Conservation (phyloP, 257 asterid species). For the Paulownia fortunei region DNA sequence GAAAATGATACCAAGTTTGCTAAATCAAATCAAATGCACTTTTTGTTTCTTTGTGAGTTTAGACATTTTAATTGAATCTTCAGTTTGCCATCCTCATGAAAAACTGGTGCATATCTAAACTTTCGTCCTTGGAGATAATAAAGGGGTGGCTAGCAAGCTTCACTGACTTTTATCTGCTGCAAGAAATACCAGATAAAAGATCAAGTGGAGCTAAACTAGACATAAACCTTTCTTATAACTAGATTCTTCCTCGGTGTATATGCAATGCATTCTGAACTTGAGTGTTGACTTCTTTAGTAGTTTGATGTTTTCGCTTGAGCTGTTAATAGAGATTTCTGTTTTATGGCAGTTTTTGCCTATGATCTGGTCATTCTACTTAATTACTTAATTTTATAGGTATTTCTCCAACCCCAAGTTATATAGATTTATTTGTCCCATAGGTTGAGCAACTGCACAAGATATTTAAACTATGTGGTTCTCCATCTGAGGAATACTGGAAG, state of each 20-base stretch:
- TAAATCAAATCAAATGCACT: neutral
- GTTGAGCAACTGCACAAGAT: slow-evolving; percentile 96
- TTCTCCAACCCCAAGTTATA: neutral
- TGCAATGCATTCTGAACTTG: neutral
- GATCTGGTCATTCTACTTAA: neutral
- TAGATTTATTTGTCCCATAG: slow-evolving; percentile 34
- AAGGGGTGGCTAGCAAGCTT: neutral
- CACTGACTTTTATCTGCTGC: neutral
- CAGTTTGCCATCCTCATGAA: neutral
- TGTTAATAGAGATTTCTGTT: neutral
- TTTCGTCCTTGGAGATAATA: neutral
- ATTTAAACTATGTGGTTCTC: slow-evolving; percentile 93
- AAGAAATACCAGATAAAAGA: neutral
- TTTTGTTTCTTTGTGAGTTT: neutral
- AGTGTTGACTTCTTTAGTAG: neutral
- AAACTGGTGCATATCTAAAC: neutral
- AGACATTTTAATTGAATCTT: no score
- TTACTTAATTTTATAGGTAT: neutral
- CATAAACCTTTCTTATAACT: neutral
- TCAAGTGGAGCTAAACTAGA: neutral
- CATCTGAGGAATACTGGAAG: slow-evolving; percentile 91
- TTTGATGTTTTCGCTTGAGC: neutral
- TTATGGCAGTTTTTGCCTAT: neutral
- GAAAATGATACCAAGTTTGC: neutral
- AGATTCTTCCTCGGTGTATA: neutral